Evolutionary conservation across 2,329 filamentous ascomycete species (phyloP), one percentile per base, ranked within the genome.

Genomic region (Davidsoniella virescens): DNA sequence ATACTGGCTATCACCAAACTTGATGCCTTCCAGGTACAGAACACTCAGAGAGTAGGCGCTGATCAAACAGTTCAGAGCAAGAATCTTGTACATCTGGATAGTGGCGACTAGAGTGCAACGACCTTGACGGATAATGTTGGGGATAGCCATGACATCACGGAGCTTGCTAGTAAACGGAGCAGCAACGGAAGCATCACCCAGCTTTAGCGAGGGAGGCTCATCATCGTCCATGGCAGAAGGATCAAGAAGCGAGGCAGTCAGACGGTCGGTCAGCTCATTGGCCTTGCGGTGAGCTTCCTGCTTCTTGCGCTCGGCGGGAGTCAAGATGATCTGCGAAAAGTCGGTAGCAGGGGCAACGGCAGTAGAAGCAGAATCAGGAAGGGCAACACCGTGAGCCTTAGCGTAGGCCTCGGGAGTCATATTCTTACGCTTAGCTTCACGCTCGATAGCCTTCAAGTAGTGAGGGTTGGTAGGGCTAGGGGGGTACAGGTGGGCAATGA

Each of bases 21-120:
- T 98, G 73, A 98, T 98, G 55, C 92, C 92, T 60, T 96, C 90
- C 1, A 98, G 77, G 62, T 98, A 98, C 52, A 98, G 73, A 16
- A 98, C 92, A 64, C 85, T 93, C 62, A 98, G 68, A 65, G 87
- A 94, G 77, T 98, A 98, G 37, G 92, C 92, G 58, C 86, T 94
- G 63, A 98, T 98, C 58, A 98, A 72, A 64, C 92, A 98, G 72
- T 98, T 98, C 53, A 98, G 71, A 6, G 92, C 92, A 47, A 98
- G 77, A 59, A 98, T 98, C 75, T 95, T 98, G 79, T 98, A 98
- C 90, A 98, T 98, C 71, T 98, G 92, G 56, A 98, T 96, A 0
- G 92, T 98, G 29, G 92, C 92, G 50, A 98, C 92, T 17, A 98
- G 78, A 6, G 92, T 98, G 70, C 92, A 98, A 55, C 92, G 84